Conservation (phyloP, 495 filamentous ascomycete species). For the Trichoderma erinaceum region DNA sequence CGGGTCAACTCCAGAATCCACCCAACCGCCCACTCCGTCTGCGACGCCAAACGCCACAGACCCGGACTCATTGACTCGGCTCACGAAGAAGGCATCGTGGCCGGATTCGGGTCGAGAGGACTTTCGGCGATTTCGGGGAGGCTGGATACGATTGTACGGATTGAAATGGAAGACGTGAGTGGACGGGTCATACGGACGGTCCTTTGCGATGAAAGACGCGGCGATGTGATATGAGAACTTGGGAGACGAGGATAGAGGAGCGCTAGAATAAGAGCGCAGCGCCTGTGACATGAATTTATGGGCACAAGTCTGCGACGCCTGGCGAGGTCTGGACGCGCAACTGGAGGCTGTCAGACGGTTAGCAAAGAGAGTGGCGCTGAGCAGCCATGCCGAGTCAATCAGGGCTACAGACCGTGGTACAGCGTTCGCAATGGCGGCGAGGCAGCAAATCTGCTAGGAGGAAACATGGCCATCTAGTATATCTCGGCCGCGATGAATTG, state of each 20-base stretch:
- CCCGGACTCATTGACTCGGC: constrained; percentile 54
- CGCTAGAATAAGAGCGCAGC: background rate
- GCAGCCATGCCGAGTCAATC: background rate
- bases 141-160: constrained; percentile 52
- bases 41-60: constrained; percentile 77
- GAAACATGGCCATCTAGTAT: background rate
- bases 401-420: background rate
- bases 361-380: background rate
- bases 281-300: background rate
- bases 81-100: constrained; percentile 95
- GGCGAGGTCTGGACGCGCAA: background rate
- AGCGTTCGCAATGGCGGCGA: background rate
- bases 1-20: constrained; percentile 82
- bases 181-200: constrained; percentile 61
- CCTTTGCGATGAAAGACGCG: constrained; percentile 73
- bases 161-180: constrained; percentile 73
- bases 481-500: background rate
- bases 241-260: constrained; percentile 19
- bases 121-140: constrained; percentile 44
- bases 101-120: constrained; percentile 67
- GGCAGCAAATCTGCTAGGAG: background rate
- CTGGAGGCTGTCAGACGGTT: background rate
- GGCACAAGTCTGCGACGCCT: background rate
- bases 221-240: constrained; percentile 59
- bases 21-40: constrained; percentile 94